Evolutionary conservation across 371 early-diverging fungal species (phyloP).

Genomic region (Syncephalastrum sp.): DNA sequence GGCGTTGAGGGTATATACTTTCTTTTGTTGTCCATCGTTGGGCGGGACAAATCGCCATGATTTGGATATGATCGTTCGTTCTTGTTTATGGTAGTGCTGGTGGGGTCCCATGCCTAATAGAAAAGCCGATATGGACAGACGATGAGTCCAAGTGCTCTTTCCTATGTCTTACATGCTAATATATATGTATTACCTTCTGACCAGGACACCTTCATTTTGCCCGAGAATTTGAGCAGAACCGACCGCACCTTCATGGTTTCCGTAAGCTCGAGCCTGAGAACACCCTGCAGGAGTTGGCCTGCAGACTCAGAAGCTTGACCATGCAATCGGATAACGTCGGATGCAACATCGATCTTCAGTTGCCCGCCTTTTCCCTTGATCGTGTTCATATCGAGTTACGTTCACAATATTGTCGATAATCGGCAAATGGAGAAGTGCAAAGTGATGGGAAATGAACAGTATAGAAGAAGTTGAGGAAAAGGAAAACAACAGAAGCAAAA

Average conservation of each 20-base stretch:
- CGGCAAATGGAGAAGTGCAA: no score
- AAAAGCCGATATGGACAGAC: background rate
- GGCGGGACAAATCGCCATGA: slow-evolving; percentile 36
- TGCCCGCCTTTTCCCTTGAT: slow-evolving; percentile 16
- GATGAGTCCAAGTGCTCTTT: background rate
- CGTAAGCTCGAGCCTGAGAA: slow-evolving; percentile 20
- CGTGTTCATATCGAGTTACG: slow-evolving; percentile 11
- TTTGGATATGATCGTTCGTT: slow-evolving; percentile 30
- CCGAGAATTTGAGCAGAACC: slow-evolving; percentile 28
- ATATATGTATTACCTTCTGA: slow-evolving; percentile 31
- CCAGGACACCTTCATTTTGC: slow-evolving; percentile 51
- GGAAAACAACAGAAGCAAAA: no score
- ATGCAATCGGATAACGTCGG: slow-evolving; percentile 28
- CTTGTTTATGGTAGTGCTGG: slow-evolving; percentile 43
- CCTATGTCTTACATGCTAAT: background rate
- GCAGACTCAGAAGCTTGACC: slow-evolving; percentile 41
- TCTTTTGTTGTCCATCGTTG: slow-evolving; percentile 13
- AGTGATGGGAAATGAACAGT: no score
- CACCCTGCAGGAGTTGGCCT: slow-evolving; percentile 38
- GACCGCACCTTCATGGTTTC: slow-evolving; percentile 44
- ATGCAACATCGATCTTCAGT: slow-evolving; percentile 29
- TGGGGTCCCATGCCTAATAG: slow-evolving; percentile 35
- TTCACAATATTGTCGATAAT: slow-evolving; percentile 8
- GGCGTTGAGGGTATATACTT: slow-evolving; percentile 25
- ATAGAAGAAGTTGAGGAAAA: no score